Evolutionary conservation across 2,329 filamentous ascomycete species (phyloP), one percentile per base, ranked within the genome.

Genomic region (Hymenoscyphus infarciens): DNA sequence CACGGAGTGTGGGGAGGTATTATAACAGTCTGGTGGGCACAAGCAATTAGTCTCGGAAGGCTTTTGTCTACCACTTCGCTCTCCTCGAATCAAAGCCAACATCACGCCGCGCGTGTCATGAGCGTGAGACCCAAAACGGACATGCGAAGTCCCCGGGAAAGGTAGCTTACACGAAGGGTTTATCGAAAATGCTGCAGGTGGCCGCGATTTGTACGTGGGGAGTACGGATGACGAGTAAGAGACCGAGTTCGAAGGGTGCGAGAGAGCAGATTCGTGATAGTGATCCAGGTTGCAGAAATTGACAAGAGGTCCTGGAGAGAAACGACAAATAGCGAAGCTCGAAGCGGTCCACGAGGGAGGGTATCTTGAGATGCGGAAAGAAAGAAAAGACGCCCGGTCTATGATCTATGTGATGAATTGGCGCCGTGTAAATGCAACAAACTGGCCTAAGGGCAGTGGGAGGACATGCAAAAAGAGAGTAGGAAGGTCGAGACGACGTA

Each of bases 301-400:
- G 49, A 61, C 13, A 54, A 61, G 33, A 35, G 33, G 33, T 35
- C 33, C 33, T 35, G 13, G 33, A 10, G 4, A 35, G 3, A 35
- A 35, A 35, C 33, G 33, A 35, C 33, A 57, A 56, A 45, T 58
- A 56, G 54, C 60, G 22, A 61, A 39, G 57, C 27, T 57, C 16
- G 56, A 61, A 59, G 42, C 33, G 56, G 58, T 57, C 45, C 56
- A 49, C 63, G 59, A 64, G 65, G 63, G 63, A 63, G 68, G 66
- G 67, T 69, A 68, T 71, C 66, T 68, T 60, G 59, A 61, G 59
- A 45, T 60, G 62, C 53, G 33, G 61, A 27, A 49, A 59, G 52
- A 33, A 65, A 59, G 62, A 61, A 66, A 61, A 57, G 69, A 68
- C 66, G 61, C 66, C 63, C 64, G 64, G 66, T 70, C 66, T 70